These are phyloP conservation scores for Trifolium pratense DNA, from an alignment of 306 rosid species.

Conservation along the genomic window DNA sequence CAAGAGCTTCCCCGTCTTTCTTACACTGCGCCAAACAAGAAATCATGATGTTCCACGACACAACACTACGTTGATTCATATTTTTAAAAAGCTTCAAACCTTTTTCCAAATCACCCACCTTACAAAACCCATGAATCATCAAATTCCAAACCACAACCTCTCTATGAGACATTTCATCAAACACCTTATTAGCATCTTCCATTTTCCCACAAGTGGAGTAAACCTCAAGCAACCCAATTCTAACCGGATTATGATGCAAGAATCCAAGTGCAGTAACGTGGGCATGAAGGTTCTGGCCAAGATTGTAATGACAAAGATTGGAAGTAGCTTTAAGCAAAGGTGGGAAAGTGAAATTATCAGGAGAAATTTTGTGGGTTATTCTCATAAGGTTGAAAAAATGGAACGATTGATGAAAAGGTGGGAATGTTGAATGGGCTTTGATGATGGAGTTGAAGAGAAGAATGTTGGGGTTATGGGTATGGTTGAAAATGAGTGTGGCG, in stretches of 20 bases:
- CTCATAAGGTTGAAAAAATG: constrained; percentile 59
- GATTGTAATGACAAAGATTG: constrained; percentile 43
- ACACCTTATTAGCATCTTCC: constrained; percentile 66
- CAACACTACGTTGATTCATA: constrained; percentile 63
- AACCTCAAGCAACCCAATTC: constrained; percentile 60
- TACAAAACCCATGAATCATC: constrained; percentile 77
- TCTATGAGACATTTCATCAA: constrained; percentile 60
- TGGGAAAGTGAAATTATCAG: constrained; percentile 66
- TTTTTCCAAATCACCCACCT: constrained; percentile 50
- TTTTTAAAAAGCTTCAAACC: constrained; percentile 62
- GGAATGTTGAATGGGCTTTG: constrained; percentile 65
- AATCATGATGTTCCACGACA: constrained; percentile 85
- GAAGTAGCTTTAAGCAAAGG: constrained; percentile 71
- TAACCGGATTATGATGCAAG: constrained; percentile 46
- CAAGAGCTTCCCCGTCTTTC: constrained; percentile 58
- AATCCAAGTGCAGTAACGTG: constrained; percentile 55
- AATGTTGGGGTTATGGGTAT: constrained; percentile 59
- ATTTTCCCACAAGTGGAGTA: constrained; percentile 54
- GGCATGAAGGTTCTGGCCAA: constrained; percentile 60
- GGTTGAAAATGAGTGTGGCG: constrained; percentile 61
- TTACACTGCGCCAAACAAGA: constrained; percentile 57
- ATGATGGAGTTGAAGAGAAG: constrained; percentile 78
- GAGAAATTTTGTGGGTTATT: constrained; percentile 42
- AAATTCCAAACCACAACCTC: constrained; percentile 74
- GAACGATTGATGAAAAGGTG: constrained; percentile 62